Percentiles rank a stretch among this genome's conserved stretches.
These are phyloP conservation scores for Cyclotella kingstonii DNA, from an alignment of 108 stramenopile genomes.

Conservation along the genomic window DNA sequence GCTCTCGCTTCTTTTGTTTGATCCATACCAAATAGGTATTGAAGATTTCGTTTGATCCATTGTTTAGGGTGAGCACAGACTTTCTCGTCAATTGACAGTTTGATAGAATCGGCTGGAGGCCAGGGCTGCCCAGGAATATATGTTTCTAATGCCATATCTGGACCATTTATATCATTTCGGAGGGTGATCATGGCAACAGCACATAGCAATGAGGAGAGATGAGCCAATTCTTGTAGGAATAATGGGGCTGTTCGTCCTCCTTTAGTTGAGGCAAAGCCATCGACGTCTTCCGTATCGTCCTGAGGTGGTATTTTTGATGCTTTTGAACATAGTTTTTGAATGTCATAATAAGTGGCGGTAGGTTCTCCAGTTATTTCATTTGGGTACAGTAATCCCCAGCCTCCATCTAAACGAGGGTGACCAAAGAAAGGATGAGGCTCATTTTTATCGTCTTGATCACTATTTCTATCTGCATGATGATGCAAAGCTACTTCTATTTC, in stretches of 20 bases:
- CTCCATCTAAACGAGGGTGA: conserved; percentile 57
- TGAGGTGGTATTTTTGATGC: background rate
- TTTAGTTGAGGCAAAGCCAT: conserved; percentile 57
- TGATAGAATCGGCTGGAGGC: conserved; percentile 67
- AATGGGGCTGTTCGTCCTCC: conserved; percentile 69
- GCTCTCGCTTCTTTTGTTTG: conserved; percentile 49
- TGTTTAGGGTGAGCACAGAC: conserved; percentile 12
- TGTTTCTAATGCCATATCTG: conserved; percentile 52
- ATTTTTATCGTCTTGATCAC: background rate
- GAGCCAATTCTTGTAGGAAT: conserved; percentile 75
- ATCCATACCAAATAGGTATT: conserved; percentile 51
- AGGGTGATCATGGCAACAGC: conserved; percentile 74
- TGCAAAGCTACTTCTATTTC: too few relatives aligned
- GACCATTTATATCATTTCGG: conserved; percentile 70
- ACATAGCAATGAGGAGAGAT: conserved; percentile 57
- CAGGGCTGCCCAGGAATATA: conserved; percentile 57
- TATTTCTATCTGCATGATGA: background rate
- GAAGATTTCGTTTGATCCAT: conserved; percentile 11
- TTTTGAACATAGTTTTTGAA: conserved; percentile 9
- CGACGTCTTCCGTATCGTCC: background rate
- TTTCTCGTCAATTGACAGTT: conserved; percentile 39
- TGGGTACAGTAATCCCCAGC: conserved; percentile 51
- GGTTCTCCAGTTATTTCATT: conserved; percentile 8
- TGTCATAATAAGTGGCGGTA: conserved; percentile 45
- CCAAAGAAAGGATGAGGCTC: conserved; percentile 39